phyloP scores from a whole-genome alignment of 352 stramenopile species.

The Globisporangium recalcitrans region DNA sequence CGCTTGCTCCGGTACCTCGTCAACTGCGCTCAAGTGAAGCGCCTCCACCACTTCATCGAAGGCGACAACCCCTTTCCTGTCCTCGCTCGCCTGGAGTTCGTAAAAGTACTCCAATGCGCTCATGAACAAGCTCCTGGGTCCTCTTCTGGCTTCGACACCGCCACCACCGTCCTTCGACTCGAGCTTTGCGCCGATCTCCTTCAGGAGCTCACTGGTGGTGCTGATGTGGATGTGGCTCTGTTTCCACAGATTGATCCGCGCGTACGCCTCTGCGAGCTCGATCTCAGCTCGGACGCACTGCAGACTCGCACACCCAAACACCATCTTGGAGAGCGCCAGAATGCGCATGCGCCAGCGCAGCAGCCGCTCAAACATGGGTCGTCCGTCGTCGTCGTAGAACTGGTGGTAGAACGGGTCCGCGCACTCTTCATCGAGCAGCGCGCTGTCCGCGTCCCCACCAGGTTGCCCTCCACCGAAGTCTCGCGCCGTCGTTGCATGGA shows the following conservation, averaged over 20 bases:
- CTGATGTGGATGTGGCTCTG: constrained; percentile 47
- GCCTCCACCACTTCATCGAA: constrained; percentile 4
- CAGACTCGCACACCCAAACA: constrained; percentile 32
- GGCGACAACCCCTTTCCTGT: constrained; percentile 8
- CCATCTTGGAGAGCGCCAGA: constrained; percentile 48
- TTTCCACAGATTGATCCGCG: constrained; percentile 63
- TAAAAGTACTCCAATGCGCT: constrained; percentile 24
- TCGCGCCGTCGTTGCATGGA: background rate
- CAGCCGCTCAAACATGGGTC: constrained; percentile 55
- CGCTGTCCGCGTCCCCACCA: background rate
- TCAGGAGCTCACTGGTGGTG: constrained; percentile 32
- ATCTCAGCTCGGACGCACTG: constrained; percentile 40
- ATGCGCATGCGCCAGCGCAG: constrained; percentile 49
- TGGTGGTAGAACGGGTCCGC: constrained; percentile 51
- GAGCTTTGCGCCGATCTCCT: constrained; percentile 19
- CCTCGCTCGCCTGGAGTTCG: constrained; percentile 10
- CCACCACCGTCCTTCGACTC: background rate
- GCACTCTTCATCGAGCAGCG: constrained; percentile 29
- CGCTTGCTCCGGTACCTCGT: background rate
- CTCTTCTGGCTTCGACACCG: no score
- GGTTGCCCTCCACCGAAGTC: background rate
- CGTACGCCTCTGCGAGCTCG: constrained; percentile 50
- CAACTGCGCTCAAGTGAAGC: background rate
- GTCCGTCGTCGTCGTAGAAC: constrained; percentile 54
- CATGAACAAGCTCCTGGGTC: background rate